Percentiles rank a stretch among this genome's conserved stretches.
Evolutionary conservation across 2,329 filamentous ascomycete genomes (phyloP).

Genomic region (Corniculantispora saksenae): DNA sequence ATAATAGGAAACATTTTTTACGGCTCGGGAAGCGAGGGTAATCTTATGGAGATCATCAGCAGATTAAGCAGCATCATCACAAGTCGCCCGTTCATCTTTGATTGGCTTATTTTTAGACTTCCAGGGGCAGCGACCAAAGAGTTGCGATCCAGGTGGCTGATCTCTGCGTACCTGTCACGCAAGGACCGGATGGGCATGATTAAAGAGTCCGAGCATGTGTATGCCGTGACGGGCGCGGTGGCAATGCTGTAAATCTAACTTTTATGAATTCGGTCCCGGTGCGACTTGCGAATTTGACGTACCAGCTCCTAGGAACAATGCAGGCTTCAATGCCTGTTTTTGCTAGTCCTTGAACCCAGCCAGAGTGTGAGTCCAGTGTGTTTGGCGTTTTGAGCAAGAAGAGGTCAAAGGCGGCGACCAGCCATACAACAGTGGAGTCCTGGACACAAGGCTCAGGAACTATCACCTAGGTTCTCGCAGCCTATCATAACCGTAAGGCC

Average conservation of each 20-base stretch:
- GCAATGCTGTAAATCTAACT: neutral
- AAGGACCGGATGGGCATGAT: neutral
- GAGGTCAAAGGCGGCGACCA: too few relatives aligned
- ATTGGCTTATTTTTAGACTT: neutral
- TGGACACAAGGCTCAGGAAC: too few relatives aligned
- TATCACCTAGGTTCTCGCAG: too few relatives aligned
- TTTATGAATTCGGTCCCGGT: neutral
- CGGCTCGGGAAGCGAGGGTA: constrained; percentile 1
- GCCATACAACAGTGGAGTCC: too few relatives aligned
- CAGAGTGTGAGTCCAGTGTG: too few relatives aligned
- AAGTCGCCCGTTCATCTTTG: neutral
- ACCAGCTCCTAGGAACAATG: too few relatives aligned
- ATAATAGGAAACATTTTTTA: neutral
- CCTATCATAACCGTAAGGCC: too few relatives aligned
- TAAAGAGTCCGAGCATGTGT: neutral
- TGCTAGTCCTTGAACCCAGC: too few relatives aligned
- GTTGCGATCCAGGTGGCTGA: constrained; percentile 2
- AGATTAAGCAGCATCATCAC: neutral
- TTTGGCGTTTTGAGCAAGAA: too few relatives aligned
- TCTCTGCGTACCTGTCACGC: neutral
- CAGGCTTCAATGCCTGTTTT: too few relatives aligned
- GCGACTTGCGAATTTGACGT: neutral
- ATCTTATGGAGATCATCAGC: constrained; percentile 13
- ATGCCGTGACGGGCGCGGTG: neutral
- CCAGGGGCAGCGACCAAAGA: neutral